Percentiles rank a stretch among this genome's conserved stretches.
Evolutionary conservation across 371 early-diverging fungal species (phyloP).

Genomic region (Zychaea mexicana): DNA sequence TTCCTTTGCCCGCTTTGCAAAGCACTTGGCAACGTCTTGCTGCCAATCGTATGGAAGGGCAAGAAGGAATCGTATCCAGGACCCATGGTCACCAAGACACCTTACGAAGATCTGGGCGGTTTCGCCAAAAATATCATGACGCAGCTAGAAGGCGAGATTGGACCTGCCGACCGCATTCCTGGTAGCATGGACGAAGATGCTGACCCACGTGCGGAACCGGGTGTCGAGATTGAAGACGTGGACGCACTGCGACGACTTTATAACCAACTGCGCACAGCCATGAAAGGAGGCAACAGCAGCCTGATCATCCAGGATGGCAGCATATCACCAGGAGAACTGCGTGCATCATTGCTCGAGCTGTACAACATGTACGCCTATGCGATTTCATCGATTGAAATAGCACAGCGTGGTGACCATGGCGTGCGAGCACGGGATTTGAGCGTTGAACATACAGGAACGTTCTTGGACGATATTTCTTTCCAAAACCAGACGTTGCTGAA

Average conservation of each 20-base stretch:
- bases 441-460: constrained; percentile 51
- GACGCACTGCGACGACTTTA: constrained; percentile 29
- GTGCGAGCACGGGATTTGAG: constrained; percentile 36
- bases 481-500: constrained; percentile 62
- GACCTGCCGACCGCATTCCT: constrained; percentile 17
- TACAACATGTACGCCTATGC: constrained; percentile 62
- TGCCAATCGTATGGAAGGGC: constrained; percentile 72
- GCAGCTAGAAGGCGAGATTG: constrained; percentile 5
- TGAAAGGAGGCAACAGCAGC: constrained; percentile 10
- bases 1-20: constrained; percentile 96
- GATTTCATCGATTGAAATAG: constrained; percentile 67
- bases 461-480: constrained; percentile 63
- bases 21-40: constrained; percentile 84
- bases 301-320: background rate
- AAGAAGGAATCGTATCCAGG: constrained; percentile 65
- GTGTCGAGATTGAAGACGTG: constrained; percentile 22
- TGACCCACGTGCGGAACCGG: constrained; percentile 22
- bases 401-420: constrained; percentile 55
- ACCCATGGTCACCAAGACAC: constrained; percentile 33
- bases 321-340: background rate
- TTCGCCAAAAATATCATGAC: constrained; percentile 12
- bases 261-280: constrained; percentile 24
- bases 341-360: constrained; percentile 9
- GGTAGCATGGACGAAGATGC: constrained; percentile 23
- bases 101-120: constrained; percentile 23